Conservation (phyloP, 2,329 filamentous ascomycete genomes). For the Scytalidium sp. region DNA sequence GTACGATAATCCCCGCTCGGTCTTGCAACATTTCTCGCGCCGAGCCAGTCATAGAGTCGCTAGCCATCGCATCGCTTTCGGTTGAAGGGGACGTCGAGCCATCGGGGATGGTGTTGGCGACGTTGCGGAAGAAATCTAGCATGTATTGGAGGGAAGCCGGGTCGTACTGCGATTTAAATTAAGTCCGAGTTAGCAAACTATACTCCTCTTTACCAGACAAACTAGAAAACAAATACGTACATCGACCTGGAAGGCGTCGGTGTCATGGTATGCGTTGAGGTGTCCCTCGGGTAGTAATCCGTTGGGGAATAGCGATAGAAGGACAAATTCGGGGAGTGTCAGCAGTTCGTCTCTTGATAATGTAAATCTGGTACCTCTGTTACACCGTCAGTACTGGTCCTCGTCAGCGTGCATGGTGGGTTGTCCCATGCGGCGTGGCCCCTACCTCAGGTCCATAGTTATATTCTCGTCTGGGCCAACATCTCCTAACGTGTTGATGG, state of each 20-base stretch:
- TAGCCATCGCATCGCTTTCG: slow-evolving; percentile 61
- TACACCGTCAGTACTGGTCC: slow-evolving; percentile 23
- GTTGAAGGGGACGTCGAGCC: slow-evolving; percentile 64
- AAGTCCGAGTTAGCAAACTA: slow-evolving; percentile 24
- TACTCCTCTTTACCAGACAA: not conserved
- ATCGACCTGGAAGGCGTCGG: slow-evolving; percentile 94
- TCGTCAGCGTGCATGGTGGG: not conserved
- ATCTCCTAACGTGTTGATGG: slow-evolving; percentile 86
- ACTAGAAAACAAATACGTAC: slow-evolving; percentile 57
- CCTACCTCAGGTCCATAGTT: slow-evolving; percentile 88
- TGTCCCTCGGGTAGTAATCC: slow-evolving; percentile 97
- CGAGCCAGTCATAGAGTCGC: slow-evolving; percentile 70
- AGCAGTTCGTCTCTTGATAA: slow-evolving; percentile 92
- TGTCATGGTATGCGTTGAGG: slow-evolving; percentile 88
- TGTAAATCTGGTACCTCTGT: slow-evolving; percentile 87
- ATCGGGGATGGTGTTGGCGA: slow-evolving; percentile 91
- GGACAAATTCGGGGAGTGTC: slow-evolving; percentile 93
- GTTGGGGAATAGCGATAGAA: slow-evolving; percentile 96
- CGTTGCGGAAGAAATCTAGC: slow-evolving; percentile 96
- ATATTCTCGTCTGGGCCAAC: slow-evolving; percentile 91
- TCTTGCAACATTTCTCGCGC: slow-evolving; percentile 78
- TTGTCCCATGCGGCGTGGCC: slow-evolving; percentile 18
- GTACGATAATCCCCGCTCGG: slow-evolving; percentile 91
- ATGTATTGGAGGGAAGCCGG: slow-evolving; percentile 96
- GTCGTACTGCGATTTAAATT: slow-evolving; percentile 76